phyloP scores from a whole-genome alignment of 192 early-diverging fungal genomes.

The Gamsiella multidivaricata region DNA sequence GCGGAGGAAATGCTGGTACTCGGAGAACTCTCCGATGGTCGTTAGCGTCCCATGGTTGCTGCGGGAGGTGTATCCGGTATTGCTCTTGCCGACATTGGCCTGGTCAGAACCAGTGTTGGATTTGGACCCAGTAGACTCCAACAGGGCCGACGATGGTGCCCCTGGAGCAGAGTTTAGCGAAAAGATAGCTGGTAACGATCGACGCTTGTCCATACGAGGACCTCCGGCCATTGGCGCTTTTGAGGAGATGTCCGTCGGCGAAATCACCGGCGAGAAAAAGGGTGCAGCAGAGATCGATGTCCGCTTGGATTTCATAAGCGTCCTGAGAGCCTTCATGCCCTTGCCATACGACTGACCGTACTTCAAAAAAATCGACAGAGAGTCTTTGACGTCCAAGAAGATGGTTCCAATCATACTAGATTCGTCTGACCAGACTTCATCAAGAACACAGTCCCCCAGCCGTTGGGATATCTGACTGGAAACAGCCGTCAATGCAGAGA shows the following conservation, averaged over 20 bases:
- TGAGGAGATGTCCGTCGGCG: not conserved
- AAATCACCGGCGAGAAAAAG: not conserved
- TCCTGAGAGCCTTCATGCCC: slow-evolving; percentile 46
- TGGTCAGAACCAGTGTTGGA: not conserved
- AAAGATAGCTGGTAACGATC: slow-evolving; percentile 36
- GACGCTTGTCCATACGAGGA: slow-evolving; percentile 37
- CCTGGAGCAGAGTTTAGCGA: not conserved
- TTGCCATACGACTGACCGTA: slow-evolving; percentile 54
- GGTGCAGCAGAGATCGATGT: not conserved
- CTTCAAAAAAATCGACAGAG: slow-evolving; percentile 48
- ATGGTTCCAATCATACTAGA: slow-evolving; percentile 36
- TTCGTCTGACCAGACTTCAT: slow-evolving; percentile 47
- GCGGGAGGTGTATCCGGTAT: not conserved
- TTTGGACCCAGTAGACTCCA: not conserved
- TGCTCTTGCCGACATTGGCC: not conserved
- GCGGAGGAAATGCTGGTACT: slow-evolving; percentile 23
- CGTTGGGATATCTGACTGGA: slow-evolving; percentile 17
- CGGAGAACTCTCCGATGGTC: not conserved
- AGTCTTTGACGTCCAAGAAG: slow-evolving; percentile 48
- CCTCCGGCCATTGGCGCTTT: not conserved
- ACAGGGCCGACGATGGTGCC: not conserved
- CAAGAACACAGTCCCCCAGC: slow-evolving; percentile 40
- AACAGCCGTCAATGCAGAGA: slow-evolving; percentile 22
- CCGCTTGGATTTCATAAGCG: slow-evolving; percentile 43
- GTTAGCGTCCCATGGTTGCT: slow-evolving; percentile 18